Conservation (phyloP, 1,284 basidiomycete species). For the Sporisorium reilianum region DNA sequence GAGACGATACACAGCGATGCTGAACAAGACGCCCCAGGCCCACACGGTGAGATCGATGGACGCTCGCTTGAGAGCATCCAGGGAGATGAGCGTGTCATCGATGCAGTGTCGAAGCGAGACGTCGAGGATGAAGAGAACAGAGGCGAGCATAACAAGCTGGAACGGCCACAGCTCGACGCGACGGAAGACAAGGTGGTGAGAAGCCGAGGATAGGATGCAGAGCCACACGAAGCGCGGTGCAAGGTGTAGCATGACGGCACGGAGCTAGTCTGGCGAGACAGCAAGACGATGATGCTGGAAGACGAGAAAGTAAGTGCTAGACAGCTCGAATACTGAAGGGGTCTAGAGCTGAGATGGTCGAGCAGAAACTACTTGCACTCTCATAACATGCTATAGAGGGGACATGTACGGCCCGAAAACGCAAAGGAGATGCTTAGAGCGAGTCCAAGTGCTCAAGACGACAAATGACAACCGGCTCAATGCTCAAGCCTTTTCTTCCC, state of each 20-base stretch:
- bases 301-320: background rate
- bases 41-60: constrained; percentile 11
- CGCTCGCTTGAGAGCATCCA: constrained; percentile 7
- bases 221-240: constrained; percentile 12
- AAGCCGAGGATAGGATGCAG: constrained; percentile 3
- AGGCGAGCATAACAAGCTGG: constrained; percentile 12
- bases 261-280: background rate
- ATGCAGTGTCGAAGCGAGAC: constrained; percentile 7
- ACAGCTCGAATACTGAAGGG: too few species aligned
- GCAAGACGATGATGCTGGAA: background rate
- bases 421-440: too few species aligned
- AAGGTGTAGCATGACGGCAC: background rate
- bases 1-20: constrained; percentile 41
- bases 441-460: too few species aligned
- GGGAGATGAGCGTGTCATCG: constrained; percentile 1
- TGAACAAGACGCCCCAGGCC: constrained; percentile 10
- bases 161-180: constrained; percentile 29
- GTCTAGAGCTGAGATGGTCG: background rate
- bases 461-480: too few species aligned
- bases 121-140: constrained; percentile 15
- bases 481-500: too few species aligned
- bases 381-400: too few species aligned
- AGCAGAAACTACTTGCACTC: too few species aligned
- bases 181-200: constrained; percentile 23
- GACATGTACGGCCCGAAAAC: too few species aligned